Conservation (phyloP, 1,139 yeast species). For the Ogataea hybrid region DNA sequence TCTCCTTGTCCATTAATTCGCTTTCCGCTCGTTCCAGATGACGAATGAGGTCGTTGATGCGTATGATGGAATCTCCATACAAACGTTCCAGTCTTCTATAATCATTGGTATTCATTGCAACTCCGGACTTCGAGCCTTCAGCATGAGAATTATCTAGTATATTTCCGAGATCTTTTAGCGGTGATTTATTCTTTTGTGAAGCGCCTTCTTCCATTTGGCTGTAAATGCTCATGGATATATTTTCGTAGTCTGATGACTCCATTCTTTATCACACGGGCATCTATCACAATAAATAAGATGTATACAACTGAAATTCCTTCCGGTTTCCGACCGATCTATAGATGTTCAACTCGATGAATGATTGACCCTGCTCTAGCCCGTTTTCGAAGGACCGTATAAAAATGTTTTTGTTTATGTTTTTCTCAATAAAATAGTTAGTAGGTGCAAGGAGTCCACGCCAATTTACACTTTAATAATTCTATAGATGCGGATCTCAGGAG, state of each 20-base stretch:
- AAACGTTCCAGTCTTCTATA: conserved; percentile 27
- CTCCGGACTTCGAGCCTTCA: background rate
- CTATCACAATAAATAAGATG: background rate
- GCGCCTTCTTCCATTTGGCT: conserved; percentile 7
- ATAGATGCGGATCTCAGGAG: conserved; percentile 45
- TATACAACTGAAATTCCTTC: too few species aligned
- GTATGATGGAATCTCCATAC: conserved; percentile 32
- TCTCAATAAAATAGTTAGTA: conserved; percentile 1
- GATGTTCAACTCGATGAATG: too few species aligned
- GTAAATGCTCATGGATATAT: conserved; percentile 14
- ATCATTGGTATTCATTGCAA: conserved; percentile 8
- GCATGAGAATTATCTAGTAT: conserved; percentile 2
- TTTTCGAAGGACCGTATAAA: background rate
- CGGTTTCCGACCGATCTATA: too few species aligned
- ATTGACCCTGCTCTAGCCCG: background rate
- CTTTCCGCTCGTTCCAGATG: conserved; percentile 35
- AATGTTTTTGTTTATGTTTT: conserved; percentile 10
- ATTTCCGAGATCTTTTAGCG: conserved; percentile 16
- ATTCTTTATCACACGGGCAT: conserved; percentile 8
- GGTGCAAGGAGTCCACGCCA: conserved; percentile 5
- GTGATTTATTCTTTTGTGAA: conserved; percentile 6
- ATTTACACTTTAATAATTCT: conserved; percentile 20
- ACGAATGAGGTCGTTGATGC: conserved; percentile 28
- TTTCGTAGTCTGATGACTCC: conserved; percentile 22
- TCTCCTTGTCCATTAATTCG: conserved; percentile 31